These are phyloP conservation scores for Xylariaceae sp. DNA, from an alignment of 2,329 filamentous ascomycete species.

Conservation along the genomic window DNA sequence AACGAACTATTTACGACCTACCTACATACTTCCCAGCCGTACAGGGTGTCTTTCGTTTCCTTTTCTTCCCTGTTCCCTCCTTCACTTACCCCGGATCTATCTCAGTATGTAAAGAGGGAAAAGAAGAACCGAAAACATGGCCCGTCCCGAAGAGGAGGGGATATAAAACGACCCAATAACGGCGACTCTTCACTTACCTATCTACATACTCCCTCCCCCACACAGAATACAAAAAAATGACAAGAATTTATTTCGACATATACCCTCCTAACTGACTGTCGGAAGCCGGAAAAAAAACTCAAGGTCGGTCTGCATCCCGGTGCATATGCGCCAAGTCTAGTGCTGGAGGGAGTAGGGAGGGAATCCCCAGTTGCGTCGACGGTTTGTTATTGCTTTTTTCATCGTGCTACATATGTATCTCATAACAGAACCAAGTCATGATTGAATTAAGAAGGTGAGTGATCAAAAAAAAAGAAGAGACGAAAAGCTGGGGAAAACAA, in stretches of 20 bases:
- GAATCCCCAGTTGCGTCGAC: constrained; percentile 1
- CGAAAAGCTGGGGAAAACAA: background rate
- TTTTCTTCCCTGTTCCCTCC: no score
- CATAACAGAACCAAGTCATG: background rate
- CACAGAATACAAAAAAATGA: background rate
- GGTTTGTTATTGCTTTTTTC: constrained; percentile 1
- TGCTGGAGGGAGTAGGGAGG: background rate
- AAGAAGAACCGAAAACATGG: background rate
- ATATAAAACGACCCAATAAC: background rate
- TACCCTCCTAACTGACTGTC: constrained; percentile 1
- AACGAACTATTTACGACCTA: background rate
- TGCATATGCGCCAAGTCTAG: constrained; percentile 21
- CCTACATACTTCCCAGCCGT: background rate
- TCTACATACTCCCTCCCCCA: background rate
- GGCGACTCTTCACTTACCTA: background rate
- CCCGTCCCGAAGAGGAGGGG: background rate
- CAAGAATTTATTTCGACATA: background rate
- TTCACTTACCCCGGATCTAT: no score
- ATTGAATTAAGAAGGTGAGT: background rate
- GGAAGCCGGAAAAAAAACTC: constrained; percentile 17
- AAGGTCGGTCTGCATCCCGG: constrained; percentile 16
- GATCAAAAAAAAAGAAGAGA: background rate
- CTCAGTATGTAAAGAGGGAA: background rate
- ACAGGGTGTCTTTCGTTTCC: no score
- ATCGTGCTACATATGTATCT: background rate